Evolutionary conservation across 371 early-diverging fungal genomes (phyloP), one percentile per base, ranked within the genome.

Genomic region (Funneliformis caledonium): DNA sequence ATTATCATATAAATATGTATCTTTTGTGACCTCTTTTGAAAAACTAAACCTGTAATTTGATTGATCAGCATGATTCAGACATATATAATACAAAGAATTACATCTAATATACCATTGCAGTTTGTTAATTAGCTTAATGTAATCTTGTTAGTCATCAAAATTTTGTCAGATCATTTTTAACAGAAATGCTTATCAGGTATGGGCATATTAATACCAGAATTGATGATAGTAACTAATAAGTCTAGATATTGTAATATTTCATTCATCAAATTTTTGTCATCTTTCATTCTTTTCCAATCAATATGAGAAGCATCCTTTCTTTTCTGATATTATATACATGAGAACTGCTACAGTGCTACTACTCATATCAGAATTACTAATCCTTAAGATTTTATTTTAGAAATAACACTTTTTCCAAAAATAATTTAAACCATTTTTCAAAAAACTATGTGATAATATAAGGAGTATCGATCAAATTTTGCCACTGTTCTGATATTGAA

Each of bases 401-500:
- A 26, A 26, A 26, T 26, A 26, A 26, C 26, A 26, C 26, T 26
- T 26, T 26, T 26, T 26, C 26, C 26, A 26, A 0, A 26, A 26
- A 26, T 26, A 26, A 26, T 0, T 26, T 26, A 26, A 26, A 26
- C 7, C 72, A 43, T 72, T 72, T 50, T 10, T 72, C 45, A 31
- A 72, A 72, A 43, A 72, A 6, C 72, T 45, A 72, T 5, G 47
- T 43, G 2, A 16, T 47, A 9, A 72, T 19, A 45, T 72, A 47
- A 19, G 72, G 72, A 72, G 42, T 72, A 43, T 45, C 72, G 42
- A 72, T 50, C 1, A 72, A 5, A 26, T 72, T 72, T 43, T 16
- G 5, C 10, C 45, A 0, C 6, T 43, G 31, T 48, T 43, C 6
- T 70, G 2, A 7, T 43, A 45, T 19, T 45, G 26, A 14, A 19